Percentiles rank a stretch among this genome's conserved stretches.
Conservation (phyloP, 441 rosid species). For the Theobroma grandiflorum region DNA sequence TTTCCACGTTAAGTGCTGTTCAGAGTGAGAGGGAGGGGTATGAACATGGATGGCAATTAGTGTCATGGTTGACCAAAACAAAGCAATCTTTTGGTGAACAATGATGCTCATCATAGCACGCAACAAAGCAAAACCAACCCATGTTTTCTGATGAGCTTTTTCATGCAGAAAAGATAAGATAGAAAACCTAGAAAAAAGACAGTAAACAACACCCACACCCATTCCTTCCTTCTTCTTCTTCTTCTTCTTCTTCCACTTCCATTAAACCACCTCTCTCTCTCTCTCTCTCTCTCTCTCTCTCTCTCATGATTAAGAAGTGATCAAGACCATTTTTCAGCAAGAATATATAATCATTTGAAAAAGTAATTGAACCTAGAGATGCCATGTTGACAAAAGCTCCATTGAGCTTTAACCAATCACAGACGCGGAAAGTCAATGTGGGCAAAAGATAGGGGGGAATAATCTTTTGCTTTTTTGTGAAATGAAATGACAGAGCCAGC, state of each 20-base stretch:
- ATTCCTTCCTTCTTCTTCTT: background rate
- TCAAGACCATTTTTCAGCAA: background rate
- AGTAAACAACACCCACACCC: background rate
- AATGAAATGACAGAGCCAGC: constrained; percentile 21
- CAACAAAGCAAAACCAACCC: constrained; percentile 23
- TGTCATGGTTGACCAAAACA: constrained; percentile 40
- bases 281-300: too few species aligned
- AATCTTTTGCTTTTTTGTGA: background rate
- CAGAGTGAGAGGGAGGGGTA: background rate
- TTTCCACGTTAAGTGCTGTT: constrained; percentile 26
- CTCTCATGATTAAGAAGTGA: constrained; percentile 10
- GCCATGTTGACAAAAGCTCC: constrained; percentile 15
- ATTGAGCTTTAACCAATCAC: constrained; percentile 1
- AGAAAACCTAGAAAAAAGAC: background rate
- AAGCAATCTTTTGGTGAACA: constrained; percentile 34
- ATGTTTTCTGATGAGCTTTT: constrained; percentile 4
- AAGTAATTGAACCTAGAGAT: constrained; percentile 14
- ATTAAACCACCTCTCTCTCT: background rate
- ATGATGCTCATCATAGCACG: constrained; percentile 45
- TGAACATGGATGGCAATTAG: constrained; percentile 28
- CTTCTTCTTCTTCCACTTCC: background rate
- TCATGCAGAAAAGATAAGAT: constrained; percentile 38
- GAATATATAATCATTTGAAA: background rate
- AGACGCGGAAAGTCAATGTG: background rate
- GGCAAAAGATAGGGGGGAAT: background rate